Percentiles rank a stretch among this genome's conserved stretches.
These are phyloP conservation scores for Geotrichum ghanense DNA, from an alignment of 805 yeast genomes.

Conservation along the genomic window DNA sequence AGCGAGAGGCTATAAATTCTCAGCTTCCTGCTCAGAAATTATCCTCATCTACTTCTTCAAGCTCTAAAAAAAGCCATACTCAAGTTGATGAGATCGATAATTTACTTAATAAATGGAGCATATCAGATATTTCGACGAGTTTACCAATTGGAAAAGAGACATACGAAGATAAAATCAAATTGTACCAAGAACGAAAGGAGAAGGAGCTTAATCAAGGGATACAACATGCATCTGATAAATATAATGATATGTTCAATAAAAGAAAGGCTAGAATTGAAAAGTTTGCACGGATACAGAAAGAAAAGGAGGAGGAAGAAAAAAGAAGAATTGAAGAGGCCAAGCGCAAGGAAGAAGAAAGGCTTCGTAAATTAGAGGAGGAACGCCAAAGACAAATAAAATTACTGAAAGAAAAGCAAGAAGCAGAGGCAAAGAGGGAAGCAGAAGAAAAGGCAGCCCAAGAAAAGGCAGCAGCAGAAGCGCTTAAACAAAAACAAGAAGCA, in stretches of 20 bases:
- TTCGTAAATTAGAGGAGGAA: slow-evolving; percentile 7
- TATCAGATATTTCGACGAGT: not conserved
- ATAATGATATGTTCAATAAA: no score
- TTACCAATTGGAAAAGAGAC: not conserved
- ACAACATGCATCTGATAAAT: no score
- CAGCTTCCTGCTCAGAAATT: no score
- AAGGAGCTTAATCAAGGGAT: no score
- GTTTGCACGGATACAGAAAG: not conserved
- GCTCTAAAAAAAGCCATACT: not conserved
- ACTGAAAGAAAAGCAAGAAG: slow-evolving; percentile 11
- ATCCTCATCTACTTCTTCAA: no score
- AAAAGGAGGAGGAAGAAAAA: not conserved
- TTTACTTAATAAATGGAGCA: not conserved
- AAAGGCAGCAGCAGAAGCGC: slow-evolving; percentile 17
- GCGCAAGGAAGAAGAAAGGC: slow-evolving; percentile 11
- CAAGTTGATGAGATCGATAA: not conserved
- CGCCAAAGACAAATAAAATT: slow-evolving; percentile 14
- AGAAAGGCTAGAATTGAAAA: not conserved
- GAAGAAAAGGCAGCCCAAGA: slow-evolving; percentile 10
- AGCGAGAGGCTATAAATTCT: not conserved
- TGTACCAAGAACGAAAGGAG: not conserved
- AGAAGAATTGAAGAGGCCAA: slow-evolving; percentile 2
- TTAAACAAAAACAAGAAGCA: slow-evolving; percentile 15
- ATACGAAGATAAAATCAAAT: not conserved
- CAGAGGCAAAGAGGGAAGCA: slow-evolving; percentile 9